Evolutionary conservation across 441 rosid genomes (phyloP).

Genomic region (Erysimum cheiri): DNA sequence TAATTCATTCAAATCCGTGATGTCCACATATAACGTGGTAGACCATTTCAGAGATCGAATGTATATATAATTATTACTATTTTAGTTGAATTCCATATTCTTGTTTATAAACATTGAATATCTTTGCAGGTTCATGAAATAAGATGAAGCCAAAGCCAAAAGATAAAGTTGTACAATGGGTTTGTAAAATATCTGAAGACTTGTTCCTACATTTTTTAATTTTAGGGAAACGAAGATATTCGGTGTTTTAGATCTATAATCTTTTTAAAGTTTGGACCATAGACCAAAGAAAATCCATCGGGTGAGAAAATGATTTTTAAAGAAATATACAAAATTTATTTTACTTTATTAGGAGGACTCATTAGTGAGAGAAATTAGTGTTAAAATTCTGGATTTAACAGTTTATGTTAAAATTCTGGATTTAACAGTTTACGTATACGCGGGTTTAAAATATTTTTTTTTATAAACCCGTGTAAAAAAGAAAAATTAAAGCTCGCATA

Average conservation of each 20-base stretch:
- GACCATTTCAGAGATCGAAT: neutral
- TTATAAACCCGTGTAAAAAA: too few species aligned
- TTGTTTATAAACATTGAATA: neutral
- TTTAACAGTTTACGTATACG: too few species aligned
- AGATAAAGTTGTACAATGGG: constrained; percentile 1
- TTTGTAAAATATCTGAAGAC: neutral
- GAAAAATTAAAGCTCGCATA: too few species aligned
- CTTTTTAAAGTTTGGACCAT: too few species aligned
- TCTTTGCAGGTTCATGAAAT: neutral
- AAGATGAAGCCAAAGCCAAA: neutral
- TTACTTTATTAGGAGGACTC: too few species aligned
- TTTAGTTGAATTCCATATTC: constrained; percentile 1
- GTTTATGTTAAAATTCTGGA: too few species aligned
- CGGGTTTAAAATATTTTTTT: too few species aligned
- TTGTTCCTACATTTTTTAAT: neutral
- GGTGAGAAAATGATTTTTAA: too few species aligned
- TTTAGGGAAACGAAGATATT: neutral
- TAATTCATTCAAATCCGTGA: neutral
- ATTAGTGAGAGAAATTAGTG: neutral
- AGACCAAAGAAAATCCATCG: too few species aligned
- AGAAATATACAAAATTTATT: too few species aligned
- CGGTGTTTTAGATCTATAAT: too few species aligned
- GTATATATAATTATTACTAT: neutral
- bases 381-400: neutral
- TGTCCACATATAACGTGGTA: neutral